A percentile compares a stretch with the other conserved stretches of the same genome.
phyloP scores from a whole-genome alignment of 2,329 filamentous ascomycete genomes.

The Corynespora cassiicola region DNA sequence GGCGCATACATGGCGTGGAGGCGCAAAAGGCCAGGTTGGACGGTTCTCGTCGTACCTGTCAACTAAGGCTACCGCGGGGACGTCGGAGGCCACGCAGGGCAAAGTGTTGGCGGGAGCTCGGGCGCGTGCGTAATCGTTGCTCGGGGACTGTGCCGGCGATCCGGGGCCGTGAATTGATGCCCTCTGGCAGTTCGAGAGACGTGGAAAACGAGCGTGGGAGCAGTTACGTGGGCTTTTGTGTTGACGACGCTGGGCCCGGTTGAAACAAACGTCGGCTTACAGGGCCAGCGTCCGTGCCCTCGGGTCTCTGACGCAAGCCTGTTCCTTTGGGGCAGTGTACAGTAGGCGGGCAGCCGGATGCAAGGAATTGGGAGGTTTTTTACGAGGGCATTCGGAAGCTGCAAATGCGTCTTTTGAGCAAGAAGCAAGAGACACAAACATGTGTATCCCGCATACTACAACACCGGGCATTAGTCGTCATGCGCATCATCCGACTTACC shows the following conservation, averaged over 20 bases:
- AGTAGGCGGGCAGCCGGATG: no score
- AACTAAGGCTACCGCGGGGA: constrained; percentile 27
- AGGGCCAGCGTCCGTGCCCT: constrained; percentile 3
- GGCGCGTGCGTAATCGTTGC: constrained; percentile 11
- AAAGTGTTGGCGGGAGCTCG: constrained; percentile 6
- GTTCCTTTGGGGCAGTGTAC: no score
- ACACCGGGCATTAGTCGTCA: no score
- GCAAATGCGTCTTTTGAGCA: no score
- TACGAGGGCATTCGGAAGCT: constrained; percentile 1
- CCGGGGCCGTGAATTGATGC: constrained; percentile 18
- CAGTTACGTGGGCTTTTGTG: no score
- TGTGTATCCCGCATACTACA: no score
- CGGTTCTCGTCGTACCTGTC: constrained; percentile 27
- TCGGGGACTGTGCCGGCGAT: constrained; percentile 21
- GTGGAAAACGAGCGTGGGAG: no score
- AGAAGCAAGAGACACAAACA: no score
- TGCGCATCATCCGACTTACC: no score
- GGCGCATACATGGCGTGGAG: constrained; percentile 36
- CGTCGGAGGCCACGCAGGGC: constrained; percentile 12
- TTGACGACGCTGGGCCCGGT: constrained; percentile 18
- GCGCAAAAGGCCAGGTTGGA: constrained; percentile 36
- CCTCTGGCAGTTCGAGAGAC: no score
- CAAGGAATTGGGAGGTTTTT: no score
- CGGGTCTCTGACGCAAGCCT: no score
- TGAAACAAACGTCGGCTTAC: constrained; percentile 20